Evolutionary conservation across 2,329 filamentous ascomycete species (phyloP), one percentile per base, ranked within the genome.

Genomic region (Colletotrichum trifolii): DNA sequence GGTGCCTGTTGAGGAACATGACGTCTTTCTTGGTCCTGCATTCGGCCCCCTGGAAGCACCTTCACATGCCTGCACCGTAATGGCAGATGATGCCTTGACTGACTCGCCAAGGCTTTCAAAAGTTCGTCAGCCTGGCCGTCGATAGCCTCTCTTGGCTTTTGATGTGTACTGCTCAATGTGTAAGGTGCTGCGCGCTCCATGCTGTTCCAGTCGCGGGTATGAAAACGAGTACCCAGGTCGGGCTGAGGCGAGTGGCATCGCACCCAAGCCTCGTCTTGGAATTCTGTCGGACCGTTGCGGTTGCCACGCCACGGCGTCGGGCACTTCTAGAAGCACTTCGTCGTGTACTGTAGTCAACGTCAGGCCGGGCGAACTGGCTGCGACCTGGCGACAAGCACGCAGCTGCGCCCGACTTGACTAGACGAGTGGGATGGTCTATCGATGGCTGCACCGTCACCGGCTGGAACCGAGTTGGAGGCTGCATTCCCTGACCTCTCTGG

Each of bases 401-500:
- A 17, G 17, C 17, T 10, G 43, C 13, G 4, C 11, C 17, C 4
- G 8, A n/a, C 10, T 5, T 6, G 25, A 8, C 10, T 15, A 9
- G 9, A 10, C 2, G 34, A 34, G 49, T 54, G 25, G 42, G 17
- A 60, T 60, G 17, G 15, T 17, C 6, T 11, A 50, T 25, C 8
- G 12, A 50, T 56, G 56, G 38, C 43, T 38, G 39, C 47, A 34
- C 48, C 48, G 34, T 36, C 43, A 47, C 38, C 55, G 55, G 60
- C 17, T 43, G 10, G n/a, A 60, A 48, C 60, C 48, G 55, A 64
- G 25, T 39, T 54, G 45, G 2, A 54, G 61, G 15, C 61, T 49
- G 61, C 49, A 45, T 4, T 25, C 25, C 4, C 25, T 25, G 25
- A 25, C 4, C 25, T 55, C 35, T 45, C 12, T 15, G 9, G 34